Evolutionary conservation across 495 filamentous ascomycete species (phyloP).

Genomic region (Penicillium paradoxum): DNA sequence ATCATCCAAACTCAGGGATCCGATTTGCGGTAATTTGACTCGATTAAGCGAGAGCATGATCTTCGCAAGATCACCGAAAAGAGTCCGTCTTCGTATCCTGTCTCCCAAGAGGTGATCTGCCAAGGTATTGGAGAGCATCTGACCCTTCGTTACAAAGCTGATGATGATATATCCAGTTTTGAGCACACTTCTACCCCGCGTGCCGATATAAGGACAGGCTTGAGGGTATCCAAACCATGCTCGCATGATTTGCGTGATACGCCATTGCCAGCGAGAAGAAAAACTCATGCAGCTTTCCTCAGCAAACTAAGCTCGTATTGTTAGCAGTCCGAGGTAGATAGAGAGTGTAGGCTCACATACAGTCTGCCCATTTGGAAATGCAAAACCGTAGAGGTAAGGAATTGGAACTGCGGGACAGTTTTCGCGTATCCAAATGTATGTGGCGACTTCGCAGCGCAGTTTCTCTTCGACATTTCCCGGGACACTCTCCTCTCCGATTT

Average conservation of each 20-base stretch:
- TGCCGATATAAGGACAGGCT: background rate
- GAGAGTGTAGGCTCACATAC: background rate
- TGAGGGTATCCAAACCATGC: background rate
- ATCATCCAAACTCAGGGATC: slow-evolving; percentile 14
- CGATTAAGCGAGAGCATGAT: slow-evolving; percentile 21
- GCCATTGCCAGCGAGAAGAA: too few species aligned
- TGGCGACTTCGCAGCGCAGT: slow-evolving; percentile 26
- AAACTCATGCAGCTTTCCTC: too few species aligned
- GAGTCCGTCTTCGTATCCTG: background rate
- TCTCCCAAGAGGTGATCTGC: background rate
- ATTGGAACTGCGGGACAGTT: background rate
- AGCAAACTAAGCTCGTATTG: too few species aligned
- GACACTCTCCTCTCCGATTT: slow-evolving; percentile 36
- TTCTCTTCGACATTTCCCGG: slow-evolving; percentile 41
- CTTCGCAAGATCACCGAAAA: slow-evolving; percentile 8
- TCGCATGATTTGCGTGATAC: too few species aligned
- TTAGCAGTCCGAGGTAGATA: too few species aligned
- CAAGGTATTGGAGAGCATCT: background rate
- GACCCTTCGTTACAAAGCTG: background rate
- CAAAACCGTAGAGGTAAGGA: background rate
- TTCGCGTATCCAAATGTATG: slow-evolving; percentile 1
- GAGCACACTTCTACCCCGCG: background rate
- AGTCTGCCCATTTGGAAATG: background rate
- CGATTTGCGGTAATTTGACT: slow-evolving; percentile 19
- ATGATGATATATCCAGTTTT: background rate